Conservation (phyloP, 192 early-diverging fungal species). For the Rhizophagus prolifer region DNA sequence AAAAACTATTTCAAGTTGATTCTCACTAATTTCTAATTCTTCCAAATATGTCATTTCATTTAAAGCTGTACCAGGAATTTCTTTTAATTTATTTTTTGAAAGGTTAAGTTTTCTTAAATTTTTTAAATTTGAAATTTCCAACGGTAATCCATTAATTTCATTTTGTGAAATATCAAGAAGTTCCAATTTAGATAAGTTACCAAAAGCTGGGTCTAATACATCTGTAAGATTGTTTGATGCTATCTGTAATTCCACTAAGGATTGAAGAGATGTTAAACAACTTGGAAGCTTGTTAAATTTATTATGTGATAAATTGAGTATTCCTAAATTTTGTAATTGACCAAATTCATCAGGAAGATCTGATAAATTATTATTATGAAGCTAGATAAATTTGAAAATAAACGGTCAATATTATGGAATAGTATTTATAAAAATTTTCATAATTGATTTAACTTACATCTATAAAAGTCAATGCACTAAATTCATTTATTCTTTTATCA, state of each 20-base stretch:
- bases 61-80: conserved; percentile 37
- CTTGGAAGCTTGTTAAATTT: conserved; percentile 41
- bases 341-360: conserved; percentile 42
- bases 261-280: conserved; percentile 34
- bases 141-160: conserved; percentile 39
- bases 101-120: conserved; percentile 40
- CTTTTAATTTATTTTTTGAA: conserved; percentile 44
- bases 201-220: conserved; percentile 34
- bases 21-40: conserved; percentile 44
- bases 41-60: conserved; percentile 42
- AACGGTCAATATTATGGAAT: neutral
- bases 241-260: conserved; percentile 40
- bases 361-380: conserved; percentile 49
- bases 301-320: conserved; percentile 48
- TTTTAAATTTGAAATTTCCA: conserved; percentile 37
- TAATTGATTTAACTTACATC: conserved; percentile 46
- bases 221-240: conserved; percentile 42
- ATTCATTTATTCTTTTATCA: conserved; percentile 51
- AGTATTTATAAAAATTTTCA: neutral
- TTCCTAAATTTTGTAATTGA: conserved; percentile 35
- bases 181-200: conserved; percentile 37
- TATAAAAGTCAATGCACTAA: conserved; percentile 42
- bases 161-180: conserved; percentile 44
- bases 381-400: conserved; percentile 31
- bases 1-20: no score